Conservation (phyloP, 2,329 filamentous ascomycete genomes). For the Fonsecaea pugnacius region DNA sequence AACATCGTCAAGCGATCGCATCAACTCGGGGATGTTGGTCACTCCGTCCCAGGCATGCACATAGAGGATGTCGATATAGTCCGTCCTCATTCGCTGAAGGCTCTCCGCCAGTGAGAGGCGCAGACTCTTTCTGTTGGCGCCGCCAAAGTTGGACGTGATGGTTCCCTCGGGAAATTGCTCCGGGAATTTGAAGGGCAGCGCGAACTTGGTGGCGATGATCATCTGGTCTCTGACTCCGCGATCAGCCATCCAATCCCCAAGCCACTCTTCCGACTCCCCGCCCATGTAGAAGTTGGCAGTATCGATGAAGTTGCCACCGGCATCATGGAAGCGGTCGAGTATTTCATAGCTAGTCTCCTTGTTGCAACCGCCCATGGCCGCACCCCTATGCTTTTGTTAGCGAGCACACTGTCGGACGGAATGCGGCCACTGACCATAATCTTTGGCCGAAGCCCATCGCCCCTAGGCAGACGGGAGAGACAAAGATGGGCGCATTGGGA, state of each 20-base stretch:
- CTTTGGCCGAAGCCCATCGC: conserved; percentile 59
- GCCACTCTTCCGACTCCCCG: conserved; percentile 53
- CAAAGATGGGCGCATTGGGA: conserved; percentile 57
- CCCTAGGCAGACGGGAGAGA: conserved; percentile 60
- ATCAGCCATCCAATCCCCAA: conserved; percentile 57
- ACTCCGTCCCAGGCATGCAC: conserved; percentile 64
- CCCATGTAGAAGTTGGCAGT: conserved; percentile 49
- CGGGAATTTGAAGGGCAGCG: conserved; percentile 42
- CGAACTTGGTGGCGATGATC: conserved; percentile 61
- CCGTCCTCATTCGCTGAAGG: conserved; percentile 43
- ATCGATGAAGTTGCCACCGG: conserved; percentile 58
- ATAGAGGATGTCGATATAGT: conserved; percentile 45
- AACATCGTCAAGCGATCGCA: conserved; percentile 69
- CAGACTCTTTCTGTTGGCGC: conserved; percentile 44
- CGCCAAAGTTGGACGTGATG: conserved; percentile 47
- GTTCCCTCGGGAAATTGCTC: conserved; percentile 29
- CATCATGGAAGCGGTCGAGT: conserved; percentile 52
- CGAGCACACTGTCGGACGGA: neutral
- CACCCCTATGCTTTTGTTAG: conserved; percentile 45
- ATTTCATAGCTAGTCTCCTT: conserved; percentile 53
- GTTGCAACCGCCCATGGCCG: conserved; percentile 42
- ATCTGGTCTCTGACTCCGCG: conserved; percentile 55
- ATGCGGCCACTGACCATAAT: conserved; percentile 15
- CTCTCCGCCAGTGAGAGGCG: conserved; percentile 41
- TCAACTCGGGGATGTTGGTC: conserved; percentile 67